Base-by-base conservation (phyloP, 768 basidiomycete genomes). In the Mycena indigotica region DNA sequence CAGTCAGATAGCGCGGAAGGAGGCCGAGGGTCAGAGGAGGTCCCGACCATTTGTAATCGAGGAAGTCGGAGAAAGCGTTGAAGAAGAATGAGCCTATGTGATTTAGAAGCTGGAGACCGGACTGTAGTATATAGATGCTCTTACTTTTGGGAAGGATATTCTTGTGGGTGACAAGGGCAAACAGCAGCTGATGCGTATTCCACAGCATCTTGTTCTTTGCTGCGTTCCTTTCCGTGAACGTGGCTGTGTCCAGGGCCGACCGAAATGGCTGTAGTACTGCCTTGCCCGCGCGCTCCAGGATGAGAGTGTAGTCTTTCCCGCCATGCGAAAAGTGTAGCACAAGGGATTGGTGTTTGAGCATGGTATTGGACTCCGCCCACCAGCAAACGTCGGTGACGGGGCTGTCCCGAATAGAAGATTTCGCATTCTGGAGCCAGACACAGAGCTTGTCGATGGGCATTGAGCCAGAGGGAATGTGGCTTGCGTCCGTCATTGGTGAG, bases 11-110 rank as follows among this genome's bases (percentile, higher is more conserved):
- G 49, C 67, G 70, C 3, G 77, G 77, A 67, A 35, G 32, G 17
- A 8, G 77, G 78, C 69, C 78, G 77, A 19, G 77, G 71, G 65
- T 78, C 77, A 67, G 77, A 78, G 68, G 78, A 79, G 77, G 73
- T 52, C 76, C 77, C 40, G 76, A 74, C 25, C 32, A 21, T 28
- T 19, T 28, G 16, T 5, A 35, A 17, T 35, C 32, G 10, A 35
- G 32, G 32, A 35, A 35, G 32, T 35, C 32, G 17, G 17, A 8
- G 32, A 35, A 35, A 8, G 4, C 1, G 13, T 40, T 17, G n/a
- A 6, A 10, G n/a, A 23, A 19, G 21, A 19, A 56, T 16, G 39
- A 16, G 32, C 32, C 17, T 8, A 35, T 8, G 8, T 35, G 10
- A 17, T 35, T 35, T 17, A 35, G 8, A 35, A 35, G 32, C 8